Conservation (phyloP, 148 eudicot species). For the Vaccinium darrowii region DNA sequence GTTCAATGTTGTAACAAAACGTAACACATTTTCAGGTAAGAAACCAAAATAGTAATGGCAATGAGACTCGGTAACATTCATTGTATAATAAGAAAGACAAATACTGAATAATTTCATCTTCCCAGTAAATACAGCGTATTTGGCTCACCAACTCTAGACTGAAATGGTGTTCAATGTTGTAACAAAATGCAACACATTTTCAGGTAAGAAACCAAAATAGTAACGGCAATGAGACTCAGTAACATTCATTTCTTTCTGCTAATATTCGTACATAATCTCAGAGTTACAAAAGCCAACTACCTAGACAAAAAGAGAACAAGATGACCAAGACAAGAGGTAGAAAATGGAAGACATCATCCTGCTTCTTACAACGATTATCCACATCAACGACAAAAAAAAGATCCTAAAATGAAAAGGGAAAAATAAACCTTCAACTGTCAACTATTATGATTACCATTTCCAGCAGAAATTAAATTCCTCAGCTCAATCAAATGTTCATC, state of each 20-base stretch:
- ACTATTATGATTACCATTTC: constrained; percentile 27
- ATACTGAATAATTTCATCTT: background rate
- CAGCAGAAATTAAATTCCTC: constrained; percentile 42
- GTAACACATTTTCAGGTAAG: background rate
- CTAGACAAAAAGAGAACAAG: constrained; percentile 8
- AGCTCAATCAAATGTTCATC: constrained; percentile 62
- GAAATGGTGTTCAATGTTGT: background rate
- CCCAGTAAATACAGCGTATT: background rate
- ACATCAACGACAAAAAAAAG: background rate
- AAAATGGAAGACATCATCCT: constrained; percentile 1
- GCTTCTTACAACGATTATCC: constrained; percentile 16
- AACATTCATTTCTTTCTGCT: constrained; percentile 20
- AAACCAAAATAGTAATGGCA: constrained; percentile 4
- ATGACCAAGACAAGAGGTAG: constrained; percentile 11
- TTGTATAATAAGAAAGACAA: background rate
- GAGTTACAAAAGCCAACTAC: constrained; percentile 26
- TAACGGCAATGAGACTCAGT: background rate
- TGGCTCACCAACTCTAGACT: background rate
- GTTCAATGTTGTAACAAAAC: background rate
- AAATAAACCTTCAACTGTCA: constrained; percentile 11
- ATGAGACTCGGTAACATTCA: constrained; percentile 16
- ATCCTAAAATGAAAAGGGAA: constrained; percentile 7
- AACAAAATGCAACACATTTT: background rate
- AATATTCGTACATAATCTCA: constrained; percentile 19
- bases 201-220: background rate